These are phyloP conservation scores for Dictyostelium discoideum DNA, from an alignment of 78 protist species.

Conservation along the genomic window dicty_2.7 NC_007089.4:4240001-4240500, in stretches of 20 bases:
- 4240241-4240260: slow-evolving; percentile 54
- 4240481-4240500: slow-evolving; percentile 3
- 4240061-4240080: slow-evolving; percentile 42
- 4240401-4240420: slow-evolving; percentile 54
- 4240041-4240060: neutral
- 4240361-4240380: neutral
- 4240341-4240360: slow-evolving; percentile 51
- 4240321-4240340: slow-evolving; percentile 40
- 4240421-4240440: neutral
- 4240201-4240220: slow-evolving; percentile 32
- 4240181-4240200: neutral
- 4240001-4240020: no score
- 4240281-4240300: slow-evolving; percentile 1
- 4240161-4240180: slow-evolving; percentile 12
- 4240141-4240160: slow-evolving; percentile 63
- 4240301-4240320: slow-evolving; percentile 8
- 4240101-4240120: slow-evolving; percentile 46
- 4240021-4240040: neutral
- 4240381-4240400: slow-evolving; percentile 37
- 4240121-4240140: slow-evolving; percentile 37
- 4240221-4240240: slow-evolving; percentile 54
- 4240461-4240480: slow-evolving; percentile 26
- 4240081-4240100: slow-evolving; percentile 61
- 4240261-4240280: slow-evolving; percentile 29
- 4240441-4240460: neutral